These are phyloP conservation scores for Collybia mongolica DNA, from an alignment of 768 basidiomycete genomes.

Conservation along the genomic window DNA sequence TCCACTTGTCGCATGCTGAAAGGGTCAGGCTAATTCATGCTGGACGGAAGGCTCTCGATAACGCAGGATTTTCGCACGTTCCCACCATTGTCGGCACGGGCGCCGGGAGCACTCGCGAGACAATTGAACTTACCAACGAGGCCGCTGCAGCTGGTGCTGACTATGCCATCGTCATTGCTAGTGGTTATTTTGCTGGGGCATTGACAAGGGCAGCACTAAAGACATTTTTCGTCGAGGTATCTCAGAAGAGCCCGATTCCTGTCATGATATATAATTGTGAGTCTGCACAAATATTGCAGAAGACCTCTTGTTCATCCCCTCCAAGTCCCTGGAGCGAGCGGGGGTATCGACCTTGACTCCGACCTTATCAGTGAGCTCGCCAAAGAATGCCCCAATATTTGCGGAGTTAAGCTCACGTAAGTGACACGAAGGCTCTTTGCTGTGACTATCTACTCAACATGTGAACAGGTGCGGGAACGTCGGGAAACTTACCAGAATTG, in stretches of 20 bases:
- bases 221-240: slow-evolving; percentile 74
- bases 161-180: slow-evolving; percentile 80
- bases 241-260: slow-evolving; percentile 80
- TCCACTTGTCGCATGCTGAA: slow-evolving; percentile 69
- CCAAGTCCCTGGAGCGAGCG: slow-evolving; percentile 81
- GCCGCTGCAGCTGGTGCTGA: slow-evolving; percentile 88
- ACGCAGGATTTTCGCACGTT: slow-evolving; percentile 50
- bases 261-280: slow-evolving; percentile 87
- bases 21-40: slow-evolving; percentile 62
- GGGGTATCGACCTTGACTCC: slow-evolving; percentile 90
- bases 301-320: slow-evolving; percentile 8
- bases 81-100: slow-evolving; percentile 86
- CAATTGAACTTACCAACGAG: slow-evolving; percentile 69
- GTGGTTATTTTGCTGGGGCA: slow-evolving; percentile 85
- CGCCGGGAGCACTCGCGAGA: slow-evolving; percentile 80
- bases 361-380: slow-evolving; percentile 84
- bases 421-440: slow-evolving; percentile 23
- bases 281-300: slow-evolving; percentile 21
- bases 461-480: slow-evolving; percentile 78
- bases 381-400: slow-evolving; percentile 69
- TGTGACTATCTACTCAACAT: slow-evolving; percentile 5
- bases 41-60: slow-evolving; percentile 71
- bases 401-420: slow-evolving; percentile 88
- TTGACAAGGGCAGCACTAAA: slow-evolving; percentile 73
- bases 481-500: slow-evolving; percentile 86